phyloP scores from a whole-genome alignment of 2,329 filamentous ascomycete species.

The Pestalotiopsis sp. region DNA sequence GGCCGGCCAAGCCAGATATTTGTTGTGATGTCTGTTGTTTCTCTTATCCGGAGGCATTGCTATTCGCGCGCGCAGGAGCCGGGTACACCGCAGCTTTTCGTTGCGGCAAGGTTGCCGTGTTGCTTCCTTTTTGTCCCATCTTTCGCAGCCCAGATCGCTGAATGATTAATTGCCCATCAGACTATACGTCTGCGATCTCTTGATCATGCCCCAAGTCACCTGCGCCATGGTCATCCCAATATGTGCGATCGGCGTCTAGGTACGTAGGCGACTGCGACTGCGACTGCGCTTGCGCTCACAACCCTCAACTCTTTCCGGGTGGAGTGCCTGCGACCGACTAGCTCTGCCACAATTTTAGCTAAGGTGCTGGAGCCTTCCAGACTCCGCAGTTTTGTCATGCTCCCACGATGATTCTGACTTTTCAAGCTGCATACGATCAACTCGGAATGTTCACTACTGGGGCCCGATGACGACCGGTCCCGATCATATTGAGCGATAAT shows the following conservation, averaged over 20 bases:
- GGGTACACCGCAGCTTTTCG: not conserved
- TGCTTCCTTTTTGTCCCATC: not conserved
- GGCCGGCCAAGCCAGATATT: not conserved
- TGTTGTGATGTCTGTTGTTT: conserved; percentile 7
- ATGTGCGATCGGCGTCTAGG: conserved; percentile 10
- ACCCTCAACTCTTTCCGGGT: not conserved
- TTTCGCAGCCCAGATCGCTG: not conserved
- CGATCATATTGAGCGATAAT: not conserved
- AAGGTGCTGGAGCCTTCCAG: not conserved
- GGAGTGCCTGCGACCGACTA: not conserved
- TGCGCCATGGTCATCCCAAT: conserved; percentile 10
- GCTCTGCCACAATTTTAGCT: not conserved
- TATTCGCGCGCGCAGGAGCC: not conserved
- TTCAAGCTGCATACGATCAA: conserved; percentile 3
- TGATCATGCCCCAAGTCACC: not conserved
- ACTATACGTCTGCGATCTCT: not conserved
- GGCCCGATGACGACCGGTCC: conserved; percentile 3
- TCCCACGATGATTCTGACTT: conserved; percentile 8
- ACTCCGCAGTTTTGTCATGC: conserved; percentile 5
- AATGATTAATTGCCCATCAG: not conserved
- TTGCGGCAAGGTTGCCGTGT: not conserved
- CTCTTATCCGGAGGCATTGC: not conserved
- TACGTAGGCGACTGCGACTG: not conserved
- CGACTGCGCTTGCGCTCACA: not conserved
- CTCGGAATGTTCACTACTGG: not conserved